Evolutionary conservation across 2,329 filamentous ascomycete genomes (phyloP).

Genomic region (Xylariaceae sp.): DNA sequence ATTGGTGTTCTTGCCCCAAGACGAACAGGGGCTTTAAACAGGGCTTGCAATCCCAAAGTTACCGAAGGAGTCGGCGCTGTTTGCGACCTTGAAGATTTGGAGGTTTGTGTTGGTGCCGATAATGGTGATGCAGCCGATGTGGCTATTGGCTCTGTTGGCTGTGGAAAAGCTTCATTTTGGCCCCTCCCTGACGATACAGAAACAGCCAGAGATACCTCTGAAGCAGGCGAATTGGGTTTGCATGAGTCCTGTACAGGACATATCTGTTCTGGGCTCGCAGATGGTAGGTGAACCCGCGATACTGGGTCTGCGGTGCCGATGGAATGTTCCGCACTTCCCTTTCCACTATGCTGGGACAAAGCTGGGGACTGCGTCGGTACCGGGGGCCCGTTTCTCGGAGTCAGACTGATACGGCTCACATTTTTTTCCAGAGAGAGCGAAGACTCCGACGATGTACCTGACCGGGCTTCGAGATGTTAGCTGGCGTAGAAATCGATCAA

Average conservation of each 20-base stretch:
- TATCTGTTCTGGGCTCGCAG: no score
- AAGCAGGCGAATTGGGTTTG: no score
- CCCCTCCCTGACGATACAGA: not conserved
- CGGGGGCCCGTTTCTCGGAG: no score
- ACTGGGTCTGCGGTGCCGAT: no score
- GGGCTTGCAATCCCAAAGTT: constrained; percentile 3
- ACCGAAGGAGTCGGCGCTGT: not conserved
- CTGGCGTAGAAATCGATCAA: not conserved
- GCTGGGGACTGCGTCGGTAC: no score
- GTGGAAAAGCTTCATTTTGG: not conserved
- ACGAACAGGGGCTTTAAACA: constrained; percentile 5
- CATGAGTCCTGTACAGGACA: no score
- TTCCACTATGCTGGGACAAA: no score
- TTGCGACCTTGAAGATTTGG: not conserved
- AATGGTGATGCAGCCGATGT: not conserved
- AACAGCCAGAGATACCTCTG: not conserved
- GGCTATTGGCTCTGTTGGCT: no score
- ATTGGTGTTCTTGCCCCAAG: not conserved
- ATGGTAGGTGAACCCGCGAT: no score
- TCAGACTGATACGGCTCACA: no score
- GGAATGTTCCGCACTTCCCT: no score
- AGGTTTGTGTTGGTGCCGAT: not conserved
- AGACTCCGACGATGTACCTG: not conserved
- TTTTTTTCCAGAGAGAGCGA: not conserved
- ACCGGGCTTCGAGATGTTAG: no score